Evolutionary conservation across 2,329 filamentous ascomycete species (phyloP).

Genomic region (Aspergillus eucalypticola): DNA sequence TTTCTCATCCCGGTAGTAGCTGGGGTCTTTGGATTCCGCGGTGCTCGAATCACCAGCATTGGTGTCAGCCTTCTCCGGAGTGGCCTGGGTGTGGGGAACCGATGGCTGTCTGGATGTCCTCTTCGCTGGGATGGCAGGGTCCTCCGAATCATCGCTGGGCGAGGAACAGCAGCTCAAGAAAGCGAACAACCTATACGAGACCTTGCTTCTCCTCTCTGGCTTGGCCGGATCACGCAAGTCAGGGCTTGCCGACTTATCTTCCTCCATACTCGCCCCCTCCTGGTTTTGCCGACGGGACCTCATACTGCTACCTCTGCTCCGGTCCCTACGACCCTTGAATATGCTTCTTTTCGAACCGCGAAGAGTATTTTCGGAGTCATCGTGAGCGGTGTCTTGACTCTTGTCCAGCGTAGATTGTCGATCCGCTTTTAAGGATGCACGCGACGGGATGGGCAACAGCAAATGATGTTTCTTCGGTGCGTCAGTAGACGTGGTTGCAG

Average conservation of each 20-base stretch:
- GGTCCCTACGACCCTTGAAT: slow-evolving; percentile 63
- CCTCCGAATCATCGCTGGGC: slow-evolving; percentile 47
- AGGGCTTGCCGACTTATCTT: slow-evolving; percentile 35
- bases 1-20: slow-evolving; percentile 42
- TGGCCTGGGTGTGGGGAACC: slow-evolving; percentile 38
- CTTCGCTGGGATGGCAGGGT: slow-evolving; percentile 47
- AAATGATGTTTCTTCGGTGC: slow-evolving; percentile 40
- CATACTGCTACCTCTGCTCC: slow-evolving; percentile 64
- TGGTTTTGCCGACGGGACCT: slow-evolving; percentile 41
- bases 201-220: slow-evolving; percentile 43
- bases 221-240: slow-evolving; percentile 36
- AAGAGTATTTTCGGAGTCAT: slow-evolving; percentile 58
- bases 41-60: slow-evolving; percentile 42
- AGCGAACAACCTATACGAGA: slow-evolving; percentile 44
- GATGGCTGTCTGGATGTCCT: slow-evolving; percentile 44
- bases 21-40: slow-evolving; percentile 41
- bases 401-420: slow-evolving; percentile 37
- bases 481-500: slow-evolving; percentile 22
- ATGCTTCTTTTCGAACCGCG: slow-evolving; percentile 67
- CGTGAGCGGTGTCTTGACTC: slow-evolving; percentile 33
- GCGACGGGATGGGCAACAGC: slow-evolving; percentile 40
- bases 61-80: slow-evolving; percentile 43
- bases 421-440: slow-evolving; percentile 41
- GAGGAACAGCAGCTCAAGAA: slow-evolving; percentile 53
- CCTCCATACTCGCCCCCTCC: slow-evolving; percentile 33